Percentiles rank a stretch among this genome's conserved stretches.
Conservation (phyloP, 2,329 filamentous ascomycete genomes). For the Dichotomopilus funicola region DNA sequence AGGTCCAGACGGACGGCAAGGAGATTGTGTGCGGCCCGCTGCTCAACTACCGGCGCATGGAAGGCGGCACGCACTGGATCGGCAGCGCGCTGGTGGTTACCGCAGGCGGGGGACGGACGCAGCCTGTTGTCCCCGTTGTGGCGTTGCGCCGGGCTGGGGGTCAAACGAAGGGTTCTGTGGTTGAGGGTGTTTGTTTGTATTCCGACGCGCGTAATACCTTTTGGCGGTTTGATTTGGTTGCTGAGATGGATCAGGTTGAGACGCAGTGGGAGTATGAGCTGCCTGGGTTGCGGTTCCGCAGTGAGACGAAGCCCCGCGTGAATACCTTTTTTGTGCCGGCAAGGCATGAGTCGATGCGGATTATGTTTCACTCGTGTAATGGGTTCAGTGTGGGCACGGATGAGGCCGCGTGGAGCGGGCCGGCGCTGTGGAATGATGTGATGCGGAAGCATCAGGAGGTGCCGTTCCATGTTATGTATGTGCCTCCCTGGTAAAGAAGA, state of each 20-base stretch:
- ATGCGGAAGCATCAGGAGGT: constrained; percentile 68
- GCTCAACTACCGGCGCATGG: constrained; percentile 72
- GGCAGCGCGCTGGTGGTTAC: constrained; percentile 83
- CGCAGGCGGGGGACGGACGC: constrained; percentile 58
- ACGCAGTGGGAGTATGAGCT: constrained; percentile 74
- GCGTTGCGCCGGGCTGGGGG: constrained; percentile 36
- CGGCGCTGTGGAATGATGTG: constrained; percentile 94
- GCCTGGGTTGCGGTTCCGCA: constrained; percentile 55
- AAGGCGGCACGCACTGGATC: constrained; percentile 56
- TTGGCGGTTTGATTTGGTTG: constrained; percentile 80
- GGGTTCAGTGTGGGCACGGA: constrained; percentile 88
- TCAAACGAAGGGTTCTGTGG: constrained; percentile 19
- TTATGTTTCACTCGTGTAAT: constrained; percentile 98
- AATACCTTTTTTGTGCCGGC: constrained; percentile 84
- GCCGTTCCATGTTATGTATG: constrained; percentile 85
- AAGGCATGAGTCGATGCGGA: constrained; percentile 80
- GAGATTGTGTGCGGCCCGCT: constrained; percentile 67
- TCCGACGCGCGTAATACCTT: constrained; percentile 69
- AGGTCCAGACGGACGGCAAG: constrained; percentile 36
- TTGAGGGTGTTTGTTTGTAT: constrained; percentile 57
- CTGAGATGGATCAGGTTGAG: constrained; percentile 67
- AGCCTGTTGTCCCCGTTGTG: constrained; percentile 54
- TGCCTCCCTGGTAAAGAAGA: no score
- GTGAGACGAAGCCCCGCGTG: constrained; percentile 47
- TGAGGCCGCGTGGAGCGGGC: constrained; percentile 77